Evolutionary conservation across 371 early-diverging fungal genomes (phyloP).

Genomic region (Thermomucor indicae-seudaticae): DNA sequence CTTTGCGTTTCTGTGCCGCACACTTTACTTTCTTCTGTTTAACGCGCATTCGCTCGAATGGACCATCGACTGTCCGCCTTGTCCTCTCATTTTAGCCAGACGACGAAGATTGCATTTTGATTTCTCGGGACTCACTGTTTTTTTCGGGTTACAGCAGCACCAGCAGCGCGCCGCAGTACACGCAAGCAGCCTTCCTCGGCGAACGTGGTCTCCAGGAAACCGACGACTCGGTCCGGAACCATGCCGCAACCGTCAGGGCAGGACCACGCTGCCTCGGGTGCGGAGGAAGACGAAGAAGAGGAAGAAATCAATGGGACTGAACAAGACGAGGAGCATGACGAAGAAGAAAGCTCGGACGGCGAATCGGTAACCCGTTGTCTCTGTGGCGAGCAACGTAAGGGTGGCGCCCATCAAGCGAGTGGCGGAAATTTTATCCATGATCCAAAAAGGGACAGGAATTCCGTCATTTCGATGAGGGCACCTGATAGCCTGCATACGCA

Average conservation of each 20-base stretch:
- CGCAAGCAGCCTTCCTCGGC: conserved; percentile 9
- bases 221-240: conserved; percentile 7
- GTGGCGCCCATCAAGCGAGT: no score
- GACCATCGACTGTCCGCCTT: no score
- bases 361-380: conserved; percentile 82
- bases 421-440: no score
- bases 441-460: no score
- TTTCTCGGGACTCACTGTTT: no score
- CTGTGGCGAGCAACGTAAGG: conserved; percentile 72
- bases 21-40: no score
- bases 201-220: conserved; percentile 12
- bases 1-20: no score
- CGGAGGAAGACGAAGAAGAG: conserved; percentile 3
- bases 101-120: no score
- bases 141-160: conserved; percentile 3
- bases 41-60: no score
- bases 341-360: conserved; percentile 51
- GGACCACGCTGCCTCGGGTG: not conserved
- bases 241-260: conserved; percentile 2
- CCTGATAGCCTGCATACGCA: not conserved
- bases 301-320: not conserved
- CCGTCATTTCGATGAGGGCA: not conserved
- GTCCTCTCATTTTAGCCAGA: no score
- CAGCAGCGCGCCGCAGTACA: conserved; percentile 18
- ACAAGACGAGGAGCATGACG: conserved; percentile 10